Evolutionary conservation across 2,329 filamentous ascomycete genomes (phyloP).

Genomic region (Emmonsia crescens): DNA sequence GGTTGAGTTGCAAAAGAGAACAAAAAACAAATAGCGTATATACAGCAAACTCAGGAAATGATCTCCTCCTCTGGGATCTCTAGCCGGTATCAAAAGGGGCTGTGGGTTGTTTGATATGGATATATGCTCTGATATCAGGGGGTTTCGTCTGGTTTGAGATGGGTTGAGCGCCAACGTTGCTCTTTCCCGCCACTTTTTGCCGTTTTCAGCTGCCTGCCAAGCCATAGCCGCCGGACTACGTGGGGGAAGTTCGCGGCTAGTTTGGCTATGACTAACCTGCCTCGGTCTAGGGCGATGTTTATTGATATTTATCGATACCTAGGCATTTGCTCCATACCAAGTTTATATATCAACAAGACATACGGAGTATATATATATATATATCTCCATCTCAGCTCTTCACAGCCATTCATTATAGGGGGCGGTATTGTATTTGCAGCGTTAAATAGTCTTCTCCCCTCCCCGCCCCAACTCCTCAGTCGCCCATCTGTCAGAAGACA

Average conservation of each 20-base stretch:
- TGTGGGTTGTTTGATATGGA: neutral
- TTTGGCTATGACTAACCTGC: neutral
- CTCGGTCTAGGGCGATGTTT: neutral
- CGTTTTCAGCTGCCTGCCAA: neutral
- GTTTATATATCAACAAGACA: neutral
- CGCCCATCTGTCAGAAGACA: neutral
- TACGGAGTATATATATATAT: neutral
- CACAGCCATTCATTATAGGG: neutral
- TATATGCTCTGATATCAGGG: neutral
- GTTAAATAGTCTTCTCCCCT: neutral
- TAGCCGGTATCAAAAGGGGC: neutral
- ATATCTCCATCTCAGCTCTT: neutral
- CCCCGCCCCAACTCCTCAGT: neutral
- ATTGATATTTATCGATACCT: too few relatives aligned
- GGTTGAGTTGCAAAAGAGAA: neutral
- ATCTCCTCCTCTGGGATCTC: too few relatives aligned
- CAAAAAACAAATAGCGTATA: neutral
- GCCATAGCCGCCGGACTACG: neutral
- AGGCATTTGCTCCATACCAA: neutral
- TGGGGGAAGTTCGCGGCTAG: neutral
- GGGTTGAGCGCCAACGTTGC: neutral
- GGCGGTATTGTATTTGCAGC: neutral
- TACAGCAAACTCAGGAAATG: neutral
- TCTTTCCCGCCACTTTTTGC: neutral
- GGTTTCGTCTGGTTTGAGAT: neutral